Percentiles rank a stretch among this genome's conserved stretches.
phyloP scores from a whole-genome alignment of 2,329 filamentous ascomycete species.

The Stagonosporopsis cucurbitacearum region DNA sequence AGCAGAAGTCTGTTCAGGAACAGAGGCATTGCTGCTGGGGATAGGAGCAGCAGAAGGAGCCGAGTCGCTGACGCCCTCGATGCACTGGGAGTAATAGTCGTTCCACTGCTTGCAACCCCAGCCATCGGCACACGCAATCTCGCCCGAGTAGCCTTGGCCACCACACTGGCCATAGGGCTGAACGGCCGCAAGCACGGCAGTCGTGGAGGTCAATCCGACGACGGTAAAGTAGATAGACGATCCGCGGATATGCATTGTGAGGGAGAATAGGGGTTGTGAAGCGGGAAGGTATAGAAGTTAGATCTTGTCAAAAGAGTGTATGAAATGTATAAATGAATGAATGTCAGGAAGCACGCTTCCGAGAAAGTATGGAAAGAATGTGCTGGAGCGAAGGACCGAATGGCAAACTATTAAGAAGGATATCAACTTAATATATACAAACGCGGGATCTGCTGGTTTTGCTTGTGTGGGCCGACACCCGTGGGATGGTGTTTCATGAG shows the following conservation, averaged over 20 bases:
- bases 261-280: not conserved
- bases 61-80: conserved; percentile 19
- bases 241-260: conserved; percentile 32
- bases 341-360: conserved; percentile 34
- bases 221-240: conserved; percentile 36
- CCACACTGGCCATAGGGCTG: conserved; percentile 55
- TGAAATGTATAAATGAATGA: conserved; percentile 16
- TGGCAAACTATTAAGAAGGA: conserved; percentile 2
- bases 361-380: conserved; percentile 9
- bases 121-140: conserved; percentile 50
- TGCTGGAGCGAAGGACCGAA: conserved; percentile 18
- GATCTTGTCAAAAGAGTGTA: conserved; percentile 26
- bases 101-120: conserved; percentile 51
- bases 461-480: conserved; percentile 12
- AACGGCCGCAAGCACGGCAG: conserved; percentile 38
- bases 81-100: conserved; percentile 57
- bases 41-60: conserved; percentile 18
- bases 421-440: conserved; percentile 13
- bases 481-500: conserved; percentile 14
- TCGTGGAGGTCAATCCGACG: conserved; percentile 36
- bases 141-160: conserved; percentile 50
- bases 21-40: conserved; percentile 9
- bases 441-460: conserved; percentile 7
- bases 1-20: conserved; percentile 5
- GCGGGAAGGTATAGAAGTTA: conserved; percentile 20